Base-by-base conservation (phyloP, 169 alveolate genomes). In the Theileria annulata region DNA sequence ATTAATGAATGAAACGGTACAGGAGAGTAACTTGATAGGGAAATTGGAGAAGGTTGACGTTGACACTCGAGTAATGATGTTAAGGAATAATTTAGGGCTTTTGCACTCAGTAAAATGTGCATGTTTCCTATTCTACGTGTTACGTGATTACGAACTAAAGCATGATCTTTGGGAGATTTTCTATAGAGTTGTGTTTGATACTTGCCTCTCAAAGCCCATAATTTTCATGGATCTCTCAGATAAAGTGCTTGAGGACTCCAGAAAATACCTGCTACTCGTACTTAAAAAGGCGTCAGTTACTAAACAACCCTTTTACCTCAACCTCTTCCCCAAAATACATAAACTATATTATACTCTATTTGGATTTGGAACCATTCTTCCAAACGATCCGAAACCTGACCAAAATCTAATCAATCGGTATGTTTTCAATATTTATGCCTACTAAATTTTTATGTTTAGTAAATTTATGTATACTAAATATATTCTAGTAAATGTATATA, bases 371-470 rank as follows among this genome's bases (percentile, higher is more conserved):
- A 60, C 33, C 23, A n/a, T 23, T 4, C 60, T 54, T 48, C 75
- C 67, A 17, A 75, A 51, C 17, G 89, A 82, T 37, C 59, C 75
- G n/a, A 63, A 33, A 49, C 89, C 89, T n/a, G 80, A 82, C n/a
- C 51, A 31, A 23, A 51, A 4, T 37, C 60, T 82, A 13, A 74
- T 56, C 8, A 72, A 58, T 21, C 42, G 27, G 76, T 69, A 69
- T 17, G 76, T 33, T 33, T 69, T 68, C 31, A 5, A n/a, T n/a
- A n/a, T n/a, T n/a, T n/a, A n/a, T n/a, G n/a, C n/a, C n/a, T n/a
- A n/a, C n/a, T n/a, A n/a, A n/a, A n/a, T n/a, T n/a, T n/a, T n/a
- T n/a, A n/a, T n/a, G n/a, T n/a, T n/a, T n/a, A n/a, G n/a, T n/a
- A n/a, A n/a, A n/a, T n/a, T n/a, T n/a, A n/a, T n/a, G n/a, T n/a